Base-by-base conservation (phyloP, 345 rosid genomes). In the Citrus sp. region DNA sequence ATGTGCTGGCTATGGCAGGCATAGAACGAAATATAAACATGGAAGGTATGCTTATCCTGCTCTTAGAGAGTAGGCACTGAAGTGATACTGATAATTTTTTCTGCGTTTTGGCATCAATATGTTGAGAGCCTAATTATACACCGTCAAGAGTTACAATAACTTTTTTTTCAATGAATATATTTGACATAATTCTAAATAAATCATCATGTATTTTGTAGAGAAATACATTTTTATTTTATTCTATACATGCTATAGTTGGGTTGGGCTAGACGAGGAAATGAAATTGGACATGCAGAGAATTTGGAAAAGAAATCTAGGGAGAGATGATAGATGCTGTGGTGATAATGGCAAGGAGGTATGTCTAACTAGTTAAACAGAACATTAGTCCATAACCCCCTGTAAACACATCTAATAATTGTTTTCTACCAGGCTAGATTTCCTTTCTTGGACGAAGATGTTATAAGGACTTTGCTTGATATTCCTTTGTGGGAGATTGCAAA, bases 1-100 rank as follows among this genome's bases (percentile, higher is more conserved):
- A 79, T 95, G 99, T 87, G 99, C 99, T 77, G 99, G 99, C 81
- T 95, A 95, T 79, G 97, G 98, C 76, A 86, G 98, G 76, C 98
- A 95, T 79, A 92, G 79, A 86, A 95, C 99, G 42, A 93, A 92
- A 74, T 95, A 88, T 75, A 84, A 89, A 87, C 74, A 89, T 73
- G 94, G 90, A 72, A 88, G 99, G 99, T 95, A 84, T 72, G 73
- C 30, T 10, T 78, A 40, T 35, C 40, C 8, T 58, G 66, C 34
- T 34, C 30, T 35, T 73, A 7, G 25, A 30, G 16, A 59, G 14
- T 34, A 35, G 66, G 10, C 35, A 71, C 21, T 22, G 65, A 34
- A 56, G 28, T 58, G 40, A 34, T 54, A 65, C 28, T 35, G 60
- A 42, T 67, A 14, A 24, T 9, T 51, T 38, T 35, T 34, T 27